Percentiles rank a stretch among this genome's conserved stretches.
Conservation (phyloP, 169 alveolate species). For the Eimeria necatrix region DNA sequence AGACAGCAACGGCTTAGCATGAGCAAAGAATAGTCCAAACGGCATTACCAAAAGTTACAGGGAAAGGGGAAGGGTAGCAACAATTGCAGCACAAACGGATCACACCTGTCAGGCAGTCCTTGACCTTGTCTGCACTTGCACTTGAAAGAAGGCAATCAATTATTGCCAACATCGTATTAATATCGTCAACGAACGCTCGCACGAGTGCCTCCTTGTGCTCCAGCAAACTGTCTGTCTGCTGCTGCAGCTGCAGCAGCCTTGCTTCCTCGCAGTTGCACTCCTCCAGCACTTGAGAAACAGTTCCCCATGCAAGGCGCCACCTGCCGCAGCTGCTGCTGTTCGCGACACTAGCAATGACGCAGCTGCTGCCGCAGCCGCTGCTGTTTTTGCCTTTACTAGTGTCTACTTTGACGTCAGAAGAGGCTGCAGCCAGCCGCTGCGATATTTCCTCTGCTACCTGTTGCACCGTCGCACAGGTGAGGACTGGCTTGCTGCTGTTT, state of each 20-base stretch:
- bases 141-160: not conserved
- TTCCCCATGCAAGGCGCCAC: not conserved
- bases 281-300: not conserved
- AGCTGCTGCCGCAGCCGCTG: slow-evolving; percentile 1
- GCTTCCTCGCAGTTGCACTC: not conserved
- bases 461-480: not conserved
- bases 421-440: slow-evolving; percentile 9
- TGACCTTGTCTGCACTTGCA: not conserved
- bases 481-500: not conserved
- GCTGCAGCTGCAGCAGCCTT: slow-evolving; percentile 1
- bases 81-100: not conserved
- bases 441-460: slow-evolving; percentile 4
- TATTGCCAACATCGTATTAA: not conserved
- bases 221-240: not conserved
- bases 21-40: too few species aligned
- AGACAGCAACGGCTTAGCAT: too few species aligned
- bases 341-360: not conserved
- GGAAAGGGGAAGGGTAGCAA: not conserved
- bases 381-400: not conserved
- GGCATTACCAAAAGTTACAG: too few species aligned
- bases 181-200: not conserved
- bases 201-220: not conserved
- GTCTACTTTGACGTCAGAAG: not conserved
- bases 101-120: not conserved
- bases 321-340: not conserved